phyloP scores from a whole-genome alignment of 495 filamentous ascomycete genomes.

The Schizothecium vesticola region DNA sequence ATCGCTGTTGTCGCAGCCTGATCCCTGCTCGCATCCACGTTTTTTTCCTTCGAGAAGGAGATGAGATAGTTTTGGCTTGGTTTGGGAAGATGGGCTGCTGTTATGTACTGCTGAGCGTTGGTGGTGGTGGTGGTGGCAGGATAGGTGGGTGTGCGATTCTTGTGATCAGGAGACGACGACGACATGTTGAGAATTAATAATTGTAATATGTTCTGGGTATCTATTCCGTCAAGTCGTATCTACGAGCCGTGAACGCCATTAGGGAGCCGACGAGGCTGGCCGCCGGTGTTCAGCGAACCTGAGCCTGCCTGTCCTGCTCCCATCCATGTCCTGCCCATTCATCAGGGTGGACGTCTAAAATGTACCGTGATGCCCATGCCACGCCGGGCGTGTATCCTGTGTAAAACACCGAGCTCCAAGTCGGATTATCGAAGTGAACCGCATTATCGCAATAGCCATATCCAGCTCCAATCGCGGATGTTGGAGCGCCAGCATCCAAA shows the following conservation, averaged over 20 bases:
- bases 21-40: conserved; percentile 1
- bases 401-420: not conserved
- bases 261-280: not conserved
- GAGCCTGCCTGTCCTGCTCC: not conserved
- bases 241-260: not conserved
- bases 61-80: not conserved
- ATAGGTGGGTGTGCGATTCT: not conserved
- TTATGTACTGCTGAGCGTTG: not conserved
- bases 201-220: not conserved
- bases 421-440: not conserved
- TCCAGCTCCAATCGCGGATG: not conserved
- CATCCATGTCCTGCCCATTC: not conserved
- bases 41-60: not conserved
- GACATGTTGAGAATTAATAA: not conserved
- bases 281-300: not conserved
- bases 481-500: not conserved
- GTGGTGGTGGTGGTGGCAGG: not conserved
- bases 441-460: not conserved
- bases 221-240: conserved; percentile 3
- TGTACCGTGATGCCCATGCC: not conserved
- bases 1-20: conserved; percentile 1
- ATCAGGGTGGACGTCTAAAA: not conserved
- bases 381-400: not conserved
- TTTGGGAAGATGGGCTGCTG: not conserved
- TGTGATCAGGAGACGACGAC: not conserved